These are phyloP conservation scores for Apiospora pterosperma DNA, from an alignment of 2,329 filamentous ascomycete genomes.

Conservation along the genomic window DNA sequence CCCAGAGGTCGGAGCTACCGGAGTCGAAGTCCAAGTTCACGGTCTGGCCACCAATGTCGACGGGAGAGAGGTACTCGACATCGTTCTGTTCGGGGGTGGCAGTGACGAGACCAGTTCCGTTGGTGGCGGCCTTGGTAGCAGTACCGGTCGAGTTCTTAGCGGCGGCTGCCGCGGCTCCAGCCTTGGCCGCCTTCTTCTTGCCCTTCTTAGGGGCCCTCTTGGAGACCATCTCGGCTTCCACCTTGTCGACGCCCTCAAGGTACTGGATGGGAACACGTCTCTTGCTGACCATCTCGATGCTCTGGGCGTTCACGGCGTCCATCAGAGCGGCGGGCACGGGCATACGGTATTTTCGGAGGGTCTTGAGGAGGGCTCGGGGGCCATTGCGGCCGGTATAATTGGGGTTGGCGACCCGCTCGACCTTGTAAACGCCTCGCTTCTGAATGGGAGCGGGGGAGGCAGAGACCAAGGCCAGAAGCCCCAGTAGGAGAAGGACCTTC, in stretches of 20 bases:
- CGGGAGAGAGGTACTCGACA: conserved; percentile 28
- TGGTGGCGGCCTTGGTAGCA: conserved; percentile 13
- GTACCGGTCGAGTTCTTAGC: conserved; percentile 9
- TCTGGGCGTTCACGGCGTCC: conserved; percentile 15
- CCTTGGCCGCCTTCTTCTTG: background rate
- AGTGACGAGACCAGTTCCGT: conserved; percentile 20
- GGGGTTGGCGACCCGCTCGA: conserved; percentile 27
- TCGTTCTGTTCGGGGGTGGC: conserved; percentile 25
- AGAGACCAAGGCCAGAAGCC: conserved; percentile 22
- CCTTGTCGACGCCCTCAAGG: background rate
- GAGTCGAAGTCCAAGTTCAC: conserved; percentile 32
- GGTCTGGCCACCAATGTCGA: conserved; percentile 29
- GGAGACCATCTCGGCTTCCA: conserved; percentile 1
- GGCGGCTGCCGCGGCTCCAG: background rate
- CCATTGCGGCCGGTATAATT: conserved; percentile 25
- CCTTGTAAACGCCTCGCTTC: conserved; percentile 29
- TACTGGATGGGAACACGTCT: conserved; percentile 10
- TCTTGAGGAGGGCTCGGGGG: conserved; percentile 25
- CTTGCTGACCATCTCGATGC: conserved; percentile 24
- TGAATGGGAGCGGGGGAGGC: conserved; percentile 20
- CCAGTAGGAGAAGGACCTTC: conserved; percentile 21
- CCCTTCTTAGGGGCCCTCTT: conserved; percentile 14
- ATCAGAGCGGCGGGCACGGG: conserved; percentile 23
- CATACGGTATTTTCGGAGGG: conserved; percentile 30
- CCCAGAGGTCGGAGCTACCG: conserved; percentile 32